Evolutionary conservation across 2,329 filamentous ascomycete species (phyloP).

Genomic region (Fusarium subtropicale): DNA sequence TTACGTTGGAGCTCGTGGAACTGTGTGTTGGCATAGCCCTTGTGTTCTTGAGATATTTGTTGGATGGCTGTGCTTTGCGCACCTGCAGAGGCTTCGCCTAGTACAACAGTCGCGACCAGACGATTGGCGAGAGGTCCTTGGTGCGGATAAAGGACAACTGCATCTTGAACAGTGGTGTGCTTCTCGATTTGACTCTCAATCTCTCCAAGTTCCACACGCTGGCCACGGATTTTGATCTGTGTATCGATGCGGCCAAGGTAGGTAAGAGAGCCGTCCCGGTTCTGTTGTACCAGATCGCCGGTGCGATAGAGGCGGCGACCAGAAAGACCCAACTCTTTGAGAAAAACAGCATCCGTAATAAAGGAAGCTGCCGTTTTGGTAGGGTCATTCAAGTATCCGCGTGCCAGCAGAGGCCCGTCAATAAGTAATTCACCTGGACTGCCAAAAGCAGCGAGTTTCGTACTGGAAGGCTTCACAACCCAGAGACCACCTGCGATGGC

Average conservation of each 20-base stretch:
- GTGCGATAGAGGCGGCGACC: conserved; percentile 2
- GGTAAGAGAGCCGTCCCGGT: neutral
- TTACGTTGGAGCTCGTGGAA: neutral
- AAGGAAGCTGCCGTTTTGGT: neutral
- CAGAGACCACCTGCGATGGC: conserved; percentile 8
- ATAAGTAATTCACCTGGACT: conserved; percentile 5
- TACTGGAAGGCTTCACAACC: conserved; percentile 6
- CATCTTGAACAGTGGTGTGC: neutral
- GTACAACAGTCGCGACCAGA: conserved; percentile 4
- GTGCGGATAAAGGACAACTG: conserved; percentile 4
- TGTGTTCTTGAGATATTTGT: neutral
- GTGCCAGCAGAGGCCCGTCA: conserved; percentile 3
- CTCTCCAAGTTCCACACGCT: conserved; percentile 5
- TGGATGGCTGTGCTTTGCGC: conserved; percentile 3
- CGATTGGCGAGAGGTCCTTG: conserved; percentile 2
- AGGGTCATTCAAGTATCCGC: conserved; percentile 5
- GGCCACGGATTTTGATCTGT: conserved; percentile 6
- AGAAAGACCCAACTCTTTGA: neutral
- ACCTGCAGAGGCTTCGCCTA: neutral
- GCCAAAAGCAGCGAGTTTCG: conserved; percentile 3
- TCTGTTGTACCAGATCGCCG: conserved; percentile 5
- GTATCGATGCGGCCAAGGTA: conserved; percentile 5
- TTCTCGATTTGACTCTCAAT: conserved; percentile 8
- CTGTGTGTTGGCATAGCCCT: neutral
- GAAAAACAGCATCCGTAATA: neutral